A percentile compares a stretch with the other conserved stretches of the same genome.
Evolutionary conservation across 768 basidiomycete species (phyloP).

Genomic region (Tulasnella calospora): DNA sequence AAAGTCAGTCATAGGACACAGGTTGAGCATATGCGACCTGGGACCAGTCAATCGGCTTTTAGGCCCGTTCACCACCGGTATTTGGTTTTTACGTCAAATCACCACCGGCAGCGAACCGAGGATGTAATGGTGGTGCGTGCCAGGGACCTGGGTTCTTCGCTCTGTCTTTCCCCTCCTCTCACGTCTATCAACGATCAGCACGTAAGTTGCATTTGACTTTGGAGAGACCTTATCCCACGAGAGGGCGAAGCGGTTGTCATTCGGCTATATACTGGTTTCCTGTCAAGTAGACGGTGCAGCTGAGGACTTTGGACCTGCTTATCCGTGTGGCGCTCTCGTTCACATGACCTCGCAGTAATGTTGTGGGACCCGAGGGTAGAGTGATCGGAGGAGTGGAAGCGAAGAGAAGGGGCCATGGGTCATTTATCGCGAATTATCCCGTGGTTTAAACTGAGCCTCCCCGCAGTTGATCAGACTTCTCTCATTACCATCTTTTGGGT

Average conservation of each 20-base stretch:
- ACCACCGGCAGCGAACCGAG: neutral
- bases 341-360: neutral
- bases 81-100: neutral
- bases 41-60: neutral
- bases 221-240: conserved; percentile 6
- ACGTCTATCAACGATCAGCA: conserved; percentile 9
- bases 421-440: conserved; percentile 9
- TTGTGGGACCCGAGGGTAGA: neutral
- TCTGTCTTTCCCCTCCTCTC: neutral
- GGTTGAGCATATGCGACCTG: neutral
- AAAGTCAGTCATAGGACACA: conserved; percentile 4
- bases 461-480: conserved; percentile 6
- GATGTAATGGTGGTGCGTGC: conserved; percentile 3
- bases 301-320: neutral
- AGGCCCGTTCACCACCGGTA: neutral
- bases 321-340: neutral
- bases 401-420: neutral
- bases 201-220: neutral
- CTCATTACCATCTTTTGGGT: conserved; percentile 1
- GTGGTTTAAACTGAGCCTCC: conserved; percentile 9
- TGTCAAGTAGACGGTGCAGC: neutral
- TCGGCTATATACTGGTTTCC: neutral
- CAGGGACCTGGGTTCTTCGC: neutral
- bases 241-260: neutral
- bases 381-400: neutral